A percentile compares a stretch with the other conserved stretches of the same genome.
Evolutionary conservation across 257 asterid genomes (phyloP).

Genomic region (Haberlea rhodopensis): DNA sequence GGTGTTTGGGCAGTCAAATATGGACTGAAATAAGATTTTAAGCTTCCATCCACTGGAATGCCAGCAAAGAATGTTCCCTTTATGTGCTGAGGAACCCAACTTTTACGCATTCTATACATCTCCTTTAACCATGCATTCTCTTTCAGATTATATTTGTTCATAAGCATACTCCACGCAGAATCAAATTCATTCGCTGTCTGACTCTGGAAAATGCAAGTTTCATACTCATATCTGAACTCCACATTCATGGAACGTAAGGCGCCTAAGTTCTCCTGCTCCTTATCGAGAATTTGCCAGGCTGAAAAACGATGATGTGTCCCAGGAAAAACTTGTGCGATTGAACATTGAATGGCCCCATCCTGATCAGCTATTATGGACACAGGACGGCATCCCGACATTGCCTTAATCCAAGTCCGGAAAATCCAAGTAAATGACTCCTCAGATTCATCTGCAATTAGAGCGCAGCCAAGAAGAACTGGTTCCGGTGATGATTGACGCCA

Average conservation of each 20-base stretch:
- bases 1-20: slow-evolving; percentile 61
- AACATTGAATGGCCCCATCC: slow-evolving; percentile 60
- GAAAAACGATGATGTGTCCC: no score
- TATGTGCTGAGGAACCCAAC: slow-evolving; percentile 79
- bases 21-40: slow-evolving; percentile 64
- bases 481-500: slow-evolving; percentile 85
- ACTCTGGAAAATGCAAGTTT: no score
- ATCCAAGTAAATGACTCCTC: slow-evolving; percentile 93
- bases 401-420: slow-evolving; percentile 69
- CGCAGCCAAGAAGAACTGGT: slow-evolving; percentile 93
- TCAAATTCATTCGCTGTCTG: no score
- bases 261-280: no score
- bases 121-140: no score
- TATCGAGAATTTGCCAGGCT: no score
- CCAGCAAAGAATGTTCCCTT: slow-evolving; percentile 89
- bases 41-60: slow-evolving; percentile 72
- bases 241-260: slow-evolving; percentile 61
- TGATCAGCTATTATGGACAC: slow-evolving; percentile 79
- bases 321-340: no score
- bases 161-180: no score
- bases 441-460: slow-evolving; percentile 80
- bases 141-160: no score
- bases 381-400: slow-evolving; percentile 79
- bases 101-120: no score
- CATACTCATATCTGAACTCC: slow-evolving; percentile 76